Evolutionary conservation across 2,329 filamentous ascomycete genomes (phyloP).

Genomic region (Fusarium staphyleae): DNA sequence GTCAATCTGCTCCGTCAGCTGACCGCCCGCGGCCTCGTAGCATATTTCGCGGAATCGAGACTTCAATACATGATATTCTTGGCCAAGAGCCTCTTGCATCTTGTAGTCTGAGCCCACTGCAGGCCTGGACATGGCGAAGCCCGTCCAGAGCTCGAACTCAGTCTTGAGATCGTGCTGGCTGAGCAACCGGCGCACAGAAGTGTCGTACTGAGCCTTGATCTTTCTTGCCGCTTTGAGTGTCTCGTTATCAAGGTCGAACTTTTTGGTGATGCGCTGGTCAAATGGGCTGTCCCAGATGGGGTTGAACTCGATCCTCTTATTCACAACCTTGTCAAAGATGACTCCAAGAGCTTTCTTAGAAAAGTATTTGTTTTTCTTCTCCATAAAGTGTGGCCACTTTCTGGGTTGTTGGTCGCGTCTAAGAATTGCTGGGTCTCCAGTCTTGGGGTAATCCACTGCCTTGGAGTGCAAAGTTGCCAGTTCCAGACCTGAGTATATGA

Average conservation of each 20-base stretch:
- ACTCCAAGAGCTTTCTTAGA: conserved; percentile 78
- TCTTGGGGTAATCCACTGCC: conserved; percentile 95
- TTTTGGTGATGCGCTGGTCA: conserved; percentile 74
- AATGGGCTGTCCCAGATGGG: conserved; percentile 78
- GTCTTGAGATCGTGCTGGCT: conserved; percentile 82
- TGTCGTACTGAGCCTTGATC: conserved; percentile 82
- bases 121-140: conserved; percentile 81
- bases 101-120: conserved; percentile 81
- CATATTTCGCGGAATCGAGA: conserved; percentile 73
- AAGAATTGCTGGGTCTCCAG: conserved; percentile 78
- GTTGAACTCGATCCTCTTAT: conserved; percentile 67
- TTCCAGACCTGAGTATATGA: conserved; percentile 59
- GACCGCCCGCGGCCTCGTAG: conserved; percentile 67
- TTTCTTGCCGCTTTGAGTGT: conserved; percentile 65
- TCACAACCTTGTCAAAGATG: conserved; percentile 77
- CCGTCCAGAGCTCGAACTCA: conserved; percentile 92
- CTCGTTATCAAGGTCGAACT: conserved; percentile 62
- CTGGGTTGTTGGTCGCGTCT: conserved; percentile 64
- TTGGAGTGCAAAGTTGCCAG: conserved; percentile 85
- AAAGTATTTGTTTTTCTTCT: conserved; percentile 69
- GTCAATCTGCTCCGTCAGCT: conserved; percentile 65
- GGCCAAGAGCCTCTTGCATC: conserved; percentile 81
- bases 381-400: conserved; percentile 87
- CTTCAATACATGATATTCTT: conserved; percentile 70
- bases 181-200: conserved; percentile 78